Evolutionary conservation across 129 eudicot genomes (phyloP), one percentile per base, ranked within the genome.

Genomic region (Dittrichia graveolens): DNA sequence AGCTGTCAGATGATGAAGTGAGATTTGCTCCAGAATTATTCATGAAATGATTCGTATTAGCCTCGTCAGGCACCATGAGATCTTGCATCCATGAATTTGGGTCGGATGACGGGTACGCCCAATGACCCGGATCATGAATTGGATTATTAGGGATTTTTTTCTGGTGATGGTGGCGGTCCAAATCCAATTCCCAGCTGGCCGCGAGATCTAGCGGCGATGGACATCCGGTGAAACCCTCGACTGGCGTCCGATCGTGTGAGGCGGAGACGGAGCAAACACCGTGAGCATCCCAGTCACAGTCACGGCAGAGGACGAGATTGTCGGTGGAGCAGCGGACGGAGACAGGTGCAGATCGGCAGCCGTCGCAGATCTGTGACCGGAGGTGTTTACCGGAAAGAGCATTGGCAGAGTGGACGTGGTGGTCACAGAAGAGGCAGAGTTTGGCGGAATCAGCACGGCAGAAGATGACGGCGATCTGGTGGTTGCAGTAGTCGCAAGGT

Each of bases 361-460:
- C 80, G 74, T 92, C 88, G 59, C 96, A 89, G 88, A 92, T 89
- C 91, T 85, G 96, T 2, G 89, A 85, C 4, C 98, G 91, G 42
- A 81, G 65, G 76, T 92, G 98, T 75, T 89, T 92, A 31, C 54
- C 74, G 15, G 98, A 92, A 61, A 92, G 95, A 7, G 96, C 84
- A 78, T 92, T 92, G 60, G 98, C 98, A 11, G 95, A 66, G 85
- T 92, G 98, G 11, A 92, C 96, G 61, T 81, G 96, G 35, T 85
- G 86, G 85, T 92, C 96, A 48, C 98, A 92, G 4, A 66, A 15
- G 13, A 92, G 5, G 53, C 98, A 92, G 16, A 92, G 95, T 80
- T 89, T 89, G 0, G 98, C 98, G 0, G 78, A 79, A 78, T 92
- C 98, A 1, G 96, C 96, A 16, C 95, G 83, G 91, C 96, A 92